Evolutionary conservation across 331 rosid species (phyloP).

Genomic region (Malus hybrid): DNA sequence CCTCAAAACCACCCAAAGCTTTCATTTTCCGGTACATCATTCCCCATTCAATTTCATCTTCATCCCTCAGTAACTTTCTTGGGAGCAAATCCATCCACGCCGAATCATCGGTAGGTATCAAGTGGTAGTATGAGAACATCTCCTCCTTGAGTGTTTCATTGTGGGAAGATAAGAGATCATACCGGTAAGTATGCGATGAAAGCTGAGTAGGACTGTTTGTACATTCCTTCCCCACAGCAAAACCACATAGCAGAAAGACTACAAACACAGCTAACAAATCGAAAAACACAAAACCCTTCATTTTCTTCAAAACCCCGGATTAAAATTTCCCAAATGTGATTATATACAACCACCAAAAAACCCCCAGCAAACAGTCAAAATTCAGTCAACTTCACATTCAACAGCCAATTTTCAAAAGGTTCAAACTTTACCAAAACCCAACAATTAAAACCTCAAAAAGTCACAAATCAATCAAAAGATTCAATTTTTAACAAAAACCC

Average conservation of each 20-base stretch:
- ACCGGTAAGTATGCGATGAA: conserved; percentile 46
- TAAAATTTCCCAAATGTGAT: not conserved
- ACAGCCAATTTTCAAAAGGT: not conserved
- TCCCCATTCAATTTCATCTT: conserved; percentile 47
- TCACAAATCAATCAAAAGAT: not conserved
- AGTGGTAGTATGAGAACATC: conserved; percentile 48
- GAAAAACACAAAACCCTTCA: conserved; percentile 23
- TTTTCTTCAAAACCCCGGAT: conserved; percentile 11
- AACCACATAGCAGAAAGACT: conserved; percentile 20
- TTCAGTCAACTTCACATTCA: not conserved
- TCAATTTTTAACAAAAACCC: conserved; percentile 1
- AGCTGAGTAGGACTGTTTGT: conserved; percentile 53
- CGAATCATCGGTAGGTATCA: conserved; percentile 68
- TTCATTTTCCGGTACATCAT: conserved; percentile 55
- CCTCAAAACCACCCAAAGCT: conserved; percentile 15
- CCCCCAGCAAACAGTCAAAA: not conserved
- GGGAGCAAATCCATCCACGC: conserved; percentile 61
- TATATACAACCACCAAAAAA: not conserved
- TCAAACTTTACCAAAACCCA: conserved; percentile 1
- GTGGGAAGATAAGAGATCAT: conserved; percentile 30
- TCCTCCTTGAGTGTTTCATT: conserved; percentile 54
- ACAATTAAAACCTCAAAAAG: not conserved
- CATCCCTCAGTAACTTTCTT: conserved; percentile 46
- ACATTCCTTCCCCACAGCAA: conserved; percentile 46
- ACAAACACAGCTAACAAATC: conserved; percentile 19